Evolutionary conservation across 768 basidiomycete genomes (phyloP), one percentile per base, ranked within the genome.

Genomic region (Rhodotorula babjevae): DNA sequence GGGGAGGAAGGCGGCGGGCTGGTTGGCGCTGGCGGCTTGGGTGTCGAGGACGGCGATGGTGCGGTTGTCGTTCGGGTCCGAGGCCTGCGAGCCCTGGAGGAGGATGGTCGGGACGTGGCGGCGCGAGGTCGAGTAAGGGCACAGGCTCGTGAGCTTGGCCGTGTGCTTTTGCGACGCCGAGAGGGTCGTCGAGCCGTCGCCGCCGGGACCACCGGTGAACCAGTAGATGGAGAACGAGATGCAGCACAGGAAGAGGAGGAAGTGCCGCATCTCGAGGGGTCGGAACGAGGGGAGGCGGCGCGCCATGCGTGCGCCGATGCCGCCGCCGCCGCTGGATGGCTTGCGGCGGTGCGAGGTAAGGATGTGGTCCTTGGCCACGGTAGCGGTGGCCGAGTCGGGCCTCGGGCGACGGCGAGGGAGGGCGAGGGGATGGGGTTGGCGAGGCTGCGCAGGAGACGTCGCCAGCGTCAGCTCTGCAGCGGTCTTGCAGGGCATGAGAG

Each of bases 71-170:
- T 12, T 12, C 4, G n/a, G 52, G 0, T 46, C 50, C 25, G 25
- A 40, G 2, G 50, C 25, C 11, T 64, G 62, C 1, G 33, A 29
- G 21, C 64, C 75, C 21, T 59, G 56, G 23, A 76, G 66, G 59
- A 73, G 55, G 56, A 76, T n/a, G 29, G 75, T 76, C 50, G 75
- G 75, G 29, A 63, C 40, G 61, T 76, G 75, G n/a, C 61, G 64
- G 27, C 60, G 60, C 19, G 59, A 31, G 4, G 72, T 76, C 57
- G 72, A 71, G 49, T 18, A 67, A 0, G 72, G 75, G 66, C 71
- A 76, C 44, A 66, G 68, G 15, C 49, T 60, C 33, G 73, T 29
- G 23, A 71, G 55, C 57, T 55, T 58, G 11, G 55, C 50, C 21
- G 23, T 60, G 36, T 57, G 31, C 47, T 52, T 40, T 29, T 47